Evolutionary conservation across 306 rosid species (phyloP).

Genomic region (Cajanus cajan): DNA sequence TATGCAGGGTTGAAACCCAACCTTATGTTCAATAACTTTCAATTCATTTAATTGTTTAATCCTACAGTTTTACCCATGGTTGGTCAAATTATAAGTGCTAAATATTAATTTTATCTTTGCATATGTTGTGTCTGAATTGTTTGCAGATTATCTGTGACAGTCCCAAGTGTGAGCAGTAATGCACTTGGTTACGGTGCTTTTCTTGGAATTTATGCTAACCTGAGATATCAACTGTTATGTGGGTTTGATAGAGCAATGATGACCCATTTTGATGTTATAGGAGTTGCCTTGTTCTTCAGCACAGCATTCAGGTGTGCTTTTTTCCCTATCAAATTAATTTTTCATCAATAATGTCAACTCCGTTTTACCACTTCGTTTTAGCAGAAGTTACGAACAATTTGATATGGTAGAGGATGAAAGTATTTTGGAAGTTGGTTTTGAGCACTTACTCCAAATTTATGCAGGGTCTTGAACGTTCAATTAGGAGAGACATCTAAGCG

Average conservation of each 20-base stretch:
- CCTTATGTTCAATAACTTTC: conserved; percentile 3
- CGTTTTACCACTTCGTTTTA: background rate
- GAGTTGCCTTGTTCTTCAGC: conserved; percentile 83
- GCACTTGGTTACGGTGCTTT: conserved; percentile 98
- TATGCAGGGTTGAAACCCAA: conserved; percentile 29
- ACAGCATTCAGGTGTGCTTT: conserved; percentile 72
- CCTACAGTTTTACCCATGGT: conserved; percentile 5
- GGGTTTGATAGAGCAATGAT: conserved; percentile 89
- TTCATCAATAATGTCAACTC: background rate
- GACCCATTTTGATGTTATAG: conserved; percentile 91
- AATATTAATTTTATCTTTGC: conserved; percentile 21
- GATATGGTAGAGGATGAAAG: background rate
- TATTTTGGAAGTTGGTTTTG: background rate
- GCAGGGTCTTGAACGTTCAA: conserved; percentile 82
- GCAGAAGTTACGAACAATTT: background rate
- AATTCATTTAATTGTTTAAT: background rate
- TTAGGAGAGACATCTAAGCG: conserved; percentile 89
- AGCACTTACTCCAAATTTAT: conserved; percentile 17
- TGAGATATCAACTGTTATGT: conserved; percentile 87
- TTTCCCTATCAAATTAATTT: background rate
- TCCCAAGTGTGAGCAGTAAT: conserved; percentile 74
- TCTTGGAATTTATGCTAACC: conserved; percentile 93
- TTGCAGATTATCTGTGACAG: conserved; percentile 83
- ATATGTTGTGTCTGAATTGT: conserved; percentile 17
- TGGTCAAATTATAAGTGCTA: conserved; percentile 12